Conservation (phyloP, 78 protist genomes). For the Speleostelium caveatum region DNA sequence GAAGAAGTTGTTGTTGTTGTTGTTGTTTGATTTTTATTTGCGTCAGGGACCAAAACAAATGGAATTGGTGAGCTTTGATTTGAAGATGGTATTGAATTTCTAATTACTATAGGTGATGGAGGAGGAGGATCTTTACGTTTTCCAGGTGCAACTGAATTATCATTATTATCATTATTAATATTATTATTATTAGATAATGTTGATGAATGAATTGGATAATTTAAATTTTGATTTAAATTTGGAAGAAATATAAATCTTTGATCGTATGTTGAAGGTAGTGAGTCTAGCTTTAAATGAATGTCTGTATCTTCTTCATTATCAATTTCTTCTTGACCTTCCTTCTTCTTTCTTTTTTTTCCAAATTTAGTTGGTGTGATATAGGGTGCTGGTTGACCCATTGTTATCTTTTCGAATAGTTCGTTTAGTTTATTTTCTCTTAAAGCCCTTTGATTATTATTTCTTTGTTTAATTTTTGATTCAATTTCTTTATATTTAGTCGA, state of each 20-base stretch:
- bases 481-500: slow-evolving; percentile 1
- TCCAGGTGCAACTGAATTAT: background rate
- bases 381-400: slow-evolving; percentile 60
- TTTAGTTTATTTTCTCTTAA: slow-evolving; percentile 43
- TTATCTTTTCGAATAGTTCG: slow-evolving; percentile 47
- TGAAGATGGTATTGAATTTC: background rate
- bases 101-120: slow-evolving; percentile 31
- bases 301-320: background rate
- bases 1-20: no score
- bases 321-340: background rate
- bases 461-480: slow-evolving; percentile 13
- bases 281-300: background rate
- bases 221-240: no score
- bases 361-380: slow-evolving; percentile 74
- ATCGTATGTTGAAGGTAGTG: background rate
- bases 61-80: background rate
- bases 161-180: background rate
- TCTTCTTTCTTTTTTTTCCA: slow-evolving; percentile 33
- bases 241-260: background rate
- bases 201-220: background rate
- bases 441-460: slow-evolving; percentile 39
- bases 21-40: no score
- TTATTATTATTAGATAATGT: background rate
- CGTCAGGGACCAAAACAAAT: no score
- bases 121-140: slow-evolving; percentile 63